phyloP scores from a whole-genome alignment of 768 basidiomycete species.

The Dictyophora rubrovolvata region DNA sequence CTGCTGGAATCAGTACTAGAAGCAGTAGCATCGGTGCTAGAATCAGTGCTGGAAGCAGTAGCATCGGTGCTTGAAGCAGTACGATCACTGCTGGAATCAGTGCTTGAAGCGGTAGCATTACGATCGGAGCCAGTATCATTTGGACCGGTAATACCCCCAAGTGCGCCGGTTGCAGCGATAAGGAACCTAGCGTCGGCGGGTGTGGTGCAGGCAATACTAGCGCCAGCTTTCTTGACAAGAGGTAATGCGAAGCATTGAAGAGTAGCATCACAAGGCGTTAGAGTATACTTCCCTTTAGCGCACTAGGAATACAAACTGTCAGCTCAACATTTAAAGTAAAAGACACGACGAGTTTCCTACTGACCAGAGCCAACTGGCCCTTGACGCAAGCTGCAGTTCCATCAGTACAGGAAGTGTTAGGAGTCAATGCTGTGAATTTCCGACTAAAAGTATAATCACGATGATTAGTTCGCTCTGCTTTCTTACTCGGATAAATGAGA shows the following conservation, averaged over 20 bases:
- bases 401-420: constrained; percentile 36
- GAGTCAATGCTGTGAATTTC: too few relatives aligned
- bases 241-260: constrained; percentile 40
- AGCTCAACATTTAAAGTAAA: background rate
- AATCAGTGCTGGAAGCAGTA: too few relatives aligned
- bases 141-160: constrained; percentile 31
- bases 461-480: too few relatives aligned
- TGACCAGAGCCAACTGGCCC: constrained; percentile 38
- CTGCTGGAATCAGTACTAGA: too few relatives aligned
- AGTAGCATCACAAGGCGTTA: constrained; percentile 16
- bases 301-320: constrained; percentile 28
- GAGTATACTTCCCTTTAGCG: constrained; percentile 32
- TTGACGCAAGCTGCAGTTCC: constrained; percentile 36
- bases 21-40: too few relatives aligned
- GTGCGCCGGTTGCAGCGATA: constrained; percentile 33
- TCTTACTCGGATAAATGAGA: too few relatives aligned
- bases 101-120: too few relatives aligned
- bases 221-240: constrained; percentile 43
- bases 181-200: constrained; percentile 32
- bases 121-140: too few relatives aligned
- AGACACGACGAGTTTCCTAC: background rate
- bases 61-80: too few relatives aligned
- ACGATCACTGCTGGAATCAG: too few relatives aligned
- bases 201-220: constrained; percentile 43
- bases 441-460: too few relatives aligned